Conservation (phyloP, 805 yeast genomes). For the Candida verbasci region DNA sequence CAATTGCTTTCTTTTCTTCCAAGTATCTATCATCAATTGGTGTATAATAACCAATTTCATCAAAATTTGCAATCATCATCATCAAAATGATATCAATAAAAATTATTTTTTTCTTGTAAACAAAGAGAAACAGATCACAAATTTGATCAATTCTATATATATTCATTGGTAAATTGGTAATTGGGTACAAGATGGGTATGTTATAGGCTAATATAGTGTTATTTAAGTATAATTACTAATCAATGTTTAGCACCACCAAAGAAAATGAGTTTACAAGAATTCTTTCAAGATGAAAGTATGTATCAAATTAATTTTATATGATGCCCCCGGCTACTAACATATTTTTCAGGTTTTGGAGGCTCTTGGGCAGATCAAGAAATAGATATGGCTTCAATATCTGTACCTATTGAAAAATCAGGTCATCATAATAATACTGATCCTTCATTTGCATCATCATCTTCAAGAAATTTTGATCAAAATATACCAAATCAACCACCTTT, state of each 20-base stretch:
- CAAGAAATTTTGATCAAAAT: no score
- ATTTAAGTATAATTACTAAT: not conserved
- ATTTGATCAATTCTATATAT: no score
- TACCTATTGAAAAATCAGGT: conserved; percentile 34
- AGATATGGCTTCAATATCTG: conserved; percentile 42
- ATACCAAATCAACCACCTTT: conserved; percentile 45
- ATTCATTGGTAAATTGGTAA: no score
- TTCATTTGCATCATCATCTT: conserved; percentile 1
- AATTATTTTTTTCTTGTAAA: no score
- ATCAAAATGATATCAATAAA: no score
- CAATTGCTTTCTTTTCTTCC: no score
- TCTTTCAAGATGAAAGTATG: conserved; percentile 43
- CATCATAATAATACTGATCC: conserved; percentile 11
- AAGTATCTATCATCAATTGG: no score
- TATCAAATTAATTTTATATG: conserved; percentile 10
- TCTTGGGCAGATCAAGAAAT: conserved; percentile 47
- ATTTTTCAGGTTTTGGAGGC: conserved; percentile 35
- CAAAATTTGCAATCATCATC: no score
- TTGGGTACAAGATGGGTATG: not conserved
- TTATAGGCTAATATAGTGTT: no score
- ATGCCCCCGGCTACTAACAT: conserved; percentile 13
- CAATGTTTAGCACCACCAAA: conserved; percentile 21
- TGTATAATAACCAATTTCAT: no score
- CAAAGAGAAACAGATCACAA: no score
- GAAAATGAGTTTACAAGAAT: conserved; percentile 44